Conservation (phyloP, 2,329 filamentous ascomycete genomes). For the Aspergillus sp. region DNA sequence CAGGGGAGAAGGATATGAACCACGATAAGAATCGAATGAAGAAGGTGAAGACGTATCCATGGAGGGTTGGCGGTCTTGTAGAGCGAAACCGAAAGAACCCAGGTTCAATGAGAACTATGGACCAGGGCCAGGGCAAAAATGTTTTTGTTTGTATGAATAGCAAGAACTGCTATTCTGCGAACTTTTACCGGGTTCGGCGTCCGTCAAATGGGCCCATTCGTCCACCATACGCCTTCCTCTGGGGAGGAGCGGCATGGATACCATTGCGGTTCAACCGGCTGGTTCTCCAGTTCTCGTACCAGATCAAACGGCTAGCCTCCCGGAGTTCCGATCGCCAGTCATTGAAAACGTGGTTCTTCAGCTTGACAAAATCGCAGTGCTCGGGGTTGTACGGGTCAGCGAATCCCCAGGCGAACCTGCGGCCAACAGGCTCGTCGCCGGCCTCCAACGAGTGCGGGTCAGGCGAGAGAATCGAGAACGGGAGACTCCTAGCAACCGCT, state of each 20-base stretch:
- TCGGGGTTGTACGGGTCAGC: slow-evolving; percentile 84
- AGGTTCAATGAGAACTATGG: too few species aligned
- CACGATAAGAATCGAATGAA: too few species aligned
- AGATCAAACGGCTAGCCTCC: slow-evolving; percentile 81
- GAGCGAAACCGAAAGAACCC: too few species aligned
- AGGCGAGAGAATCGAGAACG: slow-evolving; percentile 87
- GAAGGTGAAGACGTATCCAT: too few species aligned
- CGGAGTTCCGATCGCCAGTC: slow-evolving; percentile 91
- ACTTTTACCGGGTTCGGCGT: slow-evolving; percentile 17
- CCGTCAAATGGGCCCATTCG: slow-evolving; percentile 22
- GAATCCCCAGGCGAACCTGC: slow-evolving; percentile 93
- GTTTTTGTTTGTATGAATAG: too few species aligned
- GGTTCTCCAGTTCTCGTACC: slow-evolving; percentile 94
- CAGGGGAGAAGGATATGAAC: too few species aligned
- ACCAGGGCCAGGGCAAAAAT: too few species aligned
- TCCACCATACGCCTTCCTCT: slow-evolving; percentile 21
- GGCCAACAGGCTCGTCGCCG: slow-evolving; percentile 54
- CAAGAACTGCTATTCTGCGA: too few species aligned
- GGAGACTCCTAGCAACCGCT: slow-evolving; percentile 59
- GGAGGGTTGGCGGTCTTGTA: too few species aligned
- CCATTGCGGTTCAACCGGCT: slow-evolving; percentile 34
- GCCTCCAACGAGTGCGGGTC: slow-evolving; percentile 68
- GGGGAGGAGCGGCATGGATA: slow-evolving; percentile 7
- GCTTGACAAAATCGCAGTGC: slow-evolving; percentile 87
- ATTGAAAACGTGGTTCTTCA: slow-evolving; percentile 86